phyloP scores from a whole-genome alignment of 1,139 yeast species.

The Geotrichum fermentans region DNA sequence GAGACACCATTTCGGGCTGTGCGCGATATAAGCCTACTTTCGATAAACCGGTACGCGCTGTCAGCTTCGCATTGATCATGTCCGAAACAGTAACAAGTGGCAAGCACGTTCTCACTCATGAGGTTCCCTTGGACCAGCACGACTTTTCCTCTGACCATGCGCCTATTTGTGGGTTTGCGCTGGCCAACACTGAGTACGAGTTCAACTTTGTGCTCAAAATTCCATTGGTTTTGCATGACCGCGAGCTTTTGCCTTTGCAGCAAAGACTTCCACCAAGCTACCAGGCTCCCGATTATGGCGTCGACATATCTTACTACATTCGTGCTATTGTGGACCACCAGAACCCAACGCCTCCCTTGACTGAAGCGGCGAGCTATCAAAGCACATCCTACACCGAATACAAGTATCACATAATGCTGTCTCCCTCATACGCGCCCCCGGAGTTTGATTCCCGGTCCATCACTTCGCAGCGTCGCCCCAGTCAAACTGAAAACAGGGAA shows the following conservation, averaged over 20 bases:
- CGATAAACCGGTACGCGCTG: slow-evolving; percentile 1
- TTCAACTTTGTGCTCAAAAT: slow-evolving; percentile 6
- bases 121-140: slow-evolving; percentile 1
- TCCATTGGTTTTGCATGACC: slow-evolving; percentile 1
- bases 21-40: background rate
- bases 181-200: background rate
- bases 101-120: slow-evolving; percentile 1
- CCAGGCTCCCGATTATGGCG: background rate
- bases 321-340: slow-evolving; percentile 7
- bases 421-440: slow-evolving; percentile 16
- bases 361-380: background rate
- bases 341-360: background rate
- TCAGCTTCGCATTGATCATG: slow-evolving; percentile 3
- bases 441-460: slow-evolving; percentile 12
- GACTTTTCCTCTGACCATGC: background rate
- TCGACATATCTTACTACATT: slow-evolving; percentile 7
- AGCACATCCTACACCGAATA: background rate
- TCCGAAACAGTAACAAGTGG: slow-evolving; percentile 1
- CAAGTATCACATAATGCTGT: background rate
- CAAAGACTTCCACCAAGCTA: slow-evolving; percentile 11
- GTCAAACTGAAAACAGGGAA: background rate
- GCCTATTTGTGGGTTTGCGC: slow-evolving; percentile 5
- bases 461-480: background rate
- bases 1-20: slow-evolving; percentile 5
- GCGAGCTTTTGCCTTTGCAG: slow-evolving; percentile 7